Conservation (phyloP, 2,329 filamentous ascomycete genomes). For the Dactylellina haptotyla region DNA sequence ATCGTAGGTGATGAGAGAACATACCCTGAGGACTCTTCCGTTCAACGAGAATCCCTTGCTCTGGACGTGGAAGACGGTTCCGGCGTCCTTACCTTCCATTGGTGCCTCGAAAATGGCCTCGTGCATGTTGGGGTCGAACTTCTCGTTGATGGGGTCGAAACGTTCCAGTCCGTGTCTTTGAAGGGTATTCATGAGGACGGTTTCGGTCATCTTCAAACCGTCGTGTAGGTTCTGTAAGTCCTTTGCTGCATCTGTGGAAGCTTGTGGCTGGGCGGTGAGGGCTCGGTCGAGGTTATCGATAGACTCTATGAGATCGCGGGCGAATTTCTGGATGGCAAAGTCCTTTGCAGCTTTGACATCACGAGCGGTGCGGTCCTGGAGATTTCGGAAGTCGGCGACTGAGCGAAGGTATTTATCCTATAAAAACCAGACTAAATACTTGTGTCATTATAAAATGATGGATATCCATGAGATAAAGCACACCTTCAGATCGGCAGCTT, state of each 20-base stretch:
- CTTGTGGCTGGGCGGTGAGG: constrained; percentile 77
- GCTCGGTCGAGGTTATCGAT: constrained; percentile 98
- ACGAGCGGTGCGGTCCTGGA: constrained; percentile 91
- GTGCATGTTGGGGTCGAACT: constrained; percentile 95
- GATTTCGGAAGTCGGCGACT: constrained; percentile 96
- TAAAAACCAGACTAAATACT: neutral
- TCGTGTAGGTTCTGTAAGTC: constrained; percentile 81
- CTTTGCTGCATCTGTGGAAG: constrained; percentile 67
- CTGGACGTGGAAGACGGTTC: constrained; percentile 89
- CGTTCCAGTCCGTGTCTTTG: constrained; percentile 94
- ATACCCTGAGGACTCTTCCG: constrained; percentile 80
- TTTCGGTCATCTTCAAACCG: constrained; percentile 94
- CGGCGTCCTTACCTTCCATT: constrained; percentile 86
- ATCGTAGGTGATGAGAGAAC: constrained; percentile 16
- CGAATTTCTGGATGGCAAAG: constrained; percentile 94
- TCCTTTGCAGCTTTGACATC: constrained; percentile 87
- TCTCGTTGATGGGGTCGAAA: constrained; percentile 82
- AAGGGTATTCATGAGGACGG: constrained; percentile 84
- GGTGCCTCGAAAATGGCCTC: constrained; percentile 96
- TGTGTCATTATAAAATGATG: neutral
- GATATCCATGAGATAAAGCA: constrained; percentile 7
- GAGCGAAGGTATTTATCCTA: constrained; percentile 95
- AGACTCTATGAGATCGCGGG: constrained; percentile 91
- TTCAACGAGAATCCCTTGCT: constrained; percentile 96
- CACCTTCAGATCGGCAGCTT: constrained; percentile 86